These are phyloP conservation scores for Xylaria sp. DNA, from an alignment of 2,329 filamentous ascomycete genomes.

Conservation along the genomic window DNA sequence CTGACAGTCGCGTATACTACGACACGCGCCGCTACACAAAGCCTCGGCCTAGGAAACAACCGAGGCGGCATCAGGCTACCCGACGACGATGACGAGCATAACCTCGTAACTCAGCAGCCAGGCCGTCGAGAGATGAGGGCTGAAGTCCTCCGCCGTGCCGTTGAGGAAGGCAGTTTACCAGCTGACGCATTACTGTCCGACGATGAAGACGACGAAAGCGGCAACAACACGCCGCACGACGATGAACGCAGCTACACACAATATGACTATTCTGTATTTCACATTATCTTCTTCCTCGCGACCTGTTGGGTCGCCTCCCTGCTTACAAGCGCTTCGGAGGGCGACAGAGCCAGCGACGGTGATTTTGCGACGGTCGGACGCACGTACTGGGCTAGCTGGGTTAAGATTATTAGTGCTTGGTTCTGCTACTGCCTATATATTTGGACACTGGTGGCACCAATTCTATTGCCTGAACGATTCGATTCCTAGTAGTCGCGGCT, in stretches of 20 bases:
- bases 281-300: constrained; percentile 96
- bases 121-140: constrained; percentile 90
- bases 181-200: constrained; percentile 87
- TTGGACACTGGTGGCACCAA: constrained; percentile 91
- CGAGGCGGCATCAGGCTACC: constrained; percentile 69
- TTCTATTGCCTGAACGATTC: constrained; percentile 87
- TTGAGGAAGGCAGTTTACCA: constrained; percentile 91
- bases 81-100: constrained; percentile 88
- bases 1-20: constrained; percentile 97
- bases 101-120: constrained; percentile 88
- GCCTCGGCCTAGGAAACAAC: constrained; percentile 75
- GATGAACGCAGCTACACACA: constrained; percentile 91
- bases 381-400: constrained; percentile 98
- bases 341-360: constrained; percentile 69
- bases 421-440: constrained; percentile 93
- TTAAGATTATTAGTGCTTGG: constrained; percentile 98
- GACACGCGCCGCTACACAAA: constrained; percentile 93
- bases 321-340: constrained; percentile 63
- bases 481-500: constrained; percentile 60
- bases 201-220: constrained; percentile 71
- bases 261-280: constrained; percentile 97
- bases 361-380: constrained; percentile 93
- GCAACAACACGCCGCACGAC: constrained; percentile 74
- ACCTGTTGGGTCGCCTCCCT: constrained; percentile 96
- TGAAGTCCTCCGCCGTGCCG: constrained; percentile 88